A percentile compares a stretch with the other conserved stretches of the same genome.
phyloP scores from a whole-genome alignment of 2,329 filamentous ascomycete genomes.

The Penicillium sp. region DNA sequence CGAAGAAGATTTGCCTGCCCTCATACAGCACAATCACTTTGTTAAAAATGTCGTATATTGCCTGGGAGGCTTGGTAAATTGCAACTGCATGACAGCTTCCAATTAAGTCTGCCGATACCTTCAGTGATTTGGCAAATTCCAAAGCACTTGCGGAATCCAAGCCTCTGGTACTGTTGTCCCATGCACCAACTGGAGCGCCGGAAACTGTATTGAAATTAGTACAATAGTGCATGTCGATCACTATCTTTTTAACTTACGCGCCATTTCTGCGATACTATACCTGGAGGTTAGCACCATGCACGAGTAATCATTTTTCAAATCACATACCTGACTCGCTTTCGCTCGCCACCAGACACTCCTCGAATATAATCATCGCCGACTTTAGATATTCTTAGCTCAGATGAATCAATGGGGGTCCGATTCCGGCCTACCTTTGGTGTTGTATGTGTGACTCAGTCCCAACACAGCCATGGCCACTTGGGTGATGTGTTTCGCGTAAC shows the following conservation, averaged over 20 bases:
- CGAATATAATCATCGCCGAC: constrained; percentile 55
- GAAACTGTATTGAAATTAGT: background rate
- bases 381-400: background rate
- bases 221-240: background rate
- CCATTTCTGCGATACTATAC: constrained; percentile 41
- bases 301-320: background rate
- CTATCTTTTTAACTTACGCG: background rate
- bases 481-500: constrained; percentile 41
- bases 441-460: constrained; percentile 45
- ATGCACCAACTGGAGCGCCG: constrained; percentile 32
- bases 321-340: constrained; percentile 54
- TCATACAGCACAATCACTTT: constrained; percentile 74
- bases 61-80: constrained; percentile 54
- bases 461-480: constrained; percentile 44
- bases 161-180: constrained; percentile 52
- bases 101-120: constrained; percentile 50
- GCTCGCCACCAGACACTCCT: constrained; percentile 60
- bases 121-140: constrained; percentile 57
- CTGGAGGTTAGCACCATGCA: background rate
- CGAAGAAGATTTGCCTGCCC: constrained; percentile 75
- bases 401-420: no score
- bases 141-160: constrained; percentile 58
- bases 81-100: constrained; percentile 40
- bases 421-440: constrained; percentile 38
- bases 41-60: constrained; percentile 65